Conservation (phyloP, 306 rosid genomes). For the Morella rubra region DNA sequence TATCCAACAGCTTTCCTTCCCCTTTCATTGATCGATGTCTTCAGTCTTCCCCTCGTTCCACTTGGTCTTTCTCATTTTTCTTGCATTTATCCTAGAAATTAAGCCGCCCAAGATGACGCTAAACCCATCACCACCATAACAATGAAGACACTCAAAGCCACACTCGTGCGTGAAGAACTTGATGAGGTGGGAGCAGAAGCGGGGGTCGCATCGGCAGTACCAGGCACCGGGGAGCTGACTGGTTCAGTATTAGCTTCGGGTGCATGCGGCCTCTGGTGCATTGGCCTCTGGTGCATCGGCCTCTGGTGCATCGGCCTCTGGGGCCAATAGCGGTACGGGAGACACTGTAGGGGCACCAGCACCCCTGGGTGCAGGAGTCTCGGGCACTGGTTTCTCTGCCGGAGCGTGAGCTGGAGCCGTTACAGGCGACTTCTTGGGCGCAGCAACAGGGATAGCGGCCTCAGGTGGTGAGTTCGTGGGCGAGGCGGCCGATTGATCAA, state of each 20-base stretch:
- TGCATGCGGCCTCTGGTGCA: not conserved
- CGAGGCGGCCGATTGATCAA: constrained; percentile 28
- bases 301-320: constrained; percentile 8
- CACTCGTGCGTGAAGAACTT: constrained; percentile 15
- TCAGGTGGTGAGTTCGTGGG: not conserved
- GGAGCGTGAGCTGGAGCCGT: constrained; percentile 32
- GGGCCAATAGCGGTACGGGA: constrained; percentile 9
- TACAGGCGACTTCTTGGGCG: constrained; percentile 8
- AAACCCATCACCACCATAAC: constrained; percentile 35
- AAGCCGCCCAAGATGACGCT: constrained; percentile 28
- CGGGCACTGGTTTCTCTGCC: not conserved
- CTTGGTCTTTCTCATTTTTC: not conserved
- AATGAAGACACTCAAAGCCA: constrained; percentile 10
- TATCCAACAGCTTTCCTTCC: not conserved
- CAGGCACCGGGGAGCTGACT: not conserved
- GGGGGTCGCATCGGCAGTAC: not conserved
- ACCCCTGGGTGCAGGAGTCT: constrained; percentile 19
- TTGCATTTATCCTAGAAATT: constrained; percentile 10
- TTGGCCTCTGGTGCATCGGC: not conserved
- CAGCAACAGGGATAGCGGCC: not conserved
- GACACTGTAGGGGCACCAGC: not conserved
- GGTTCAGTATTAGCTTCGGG: not conserved
- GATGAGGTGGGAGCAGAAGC: not conserved
- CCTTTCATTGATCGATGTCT: not conserved
- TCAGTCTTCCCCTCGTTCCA: not conserved